Evolutionary conservation across 2,329 filamentous ascomycete genomes (phyloP).

Genomic region (Arthrinium phaeospermum): DNA sequence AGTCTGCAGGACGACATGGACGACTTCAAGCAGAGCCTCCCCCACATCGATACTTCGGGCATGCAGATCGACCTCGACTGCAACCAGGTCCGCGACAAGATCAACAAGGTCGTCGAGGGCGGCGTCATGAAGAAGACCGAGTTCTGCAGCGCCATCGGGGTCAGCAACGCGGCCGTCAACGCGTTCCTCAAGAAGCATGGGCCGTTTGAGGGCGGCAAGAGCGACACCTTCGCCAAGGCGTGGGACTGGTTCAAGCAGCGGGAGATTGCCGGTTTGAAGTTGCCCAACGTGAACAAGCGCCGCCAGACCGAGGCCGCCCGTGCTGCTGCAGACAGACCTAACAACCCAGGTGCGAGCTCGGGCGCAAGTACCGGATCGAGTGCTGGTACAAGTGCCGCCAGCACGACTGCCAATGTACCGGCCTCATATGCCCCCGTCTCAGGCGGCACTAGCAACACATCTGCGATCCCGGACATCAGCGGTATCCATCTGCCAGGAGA

Average conservation of each 20-base stretch:
- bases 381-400: background rate
- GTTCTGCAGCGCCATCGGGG: constrained; percentile 29
- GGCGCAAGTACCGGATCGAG: background rate
- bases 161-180: constrained; percentile 25
- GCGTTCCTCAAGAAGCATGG: constrained; percentile 29
- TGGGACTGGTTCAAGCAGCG: constrained; percentile 34
- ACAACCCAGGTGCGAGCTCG: background rate
- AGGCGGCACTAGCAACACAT: background rate
- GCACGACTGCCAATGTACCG: background rate
- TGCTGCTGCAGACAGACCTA: background rate
- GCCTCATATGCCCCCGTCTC: background rate
- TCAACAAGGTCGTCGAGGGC: constrained; percentile 32
- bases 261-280: constrained; percentile 30
- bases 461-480: constrained; percentile 41
- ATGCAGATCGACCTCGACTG: constrained; percentile 21
- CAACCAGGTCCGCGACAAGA: constrained; percentile 29
- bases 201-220: constrained; percentile 26
- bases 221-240: constrained; percentile 25
- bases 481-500: constrained; percentile 50
- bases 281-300: constrained; percentile 34
- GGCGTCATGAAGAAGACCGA: constrained; percentile 34
- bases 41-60: background rate
- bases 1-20: background rate
- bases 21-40: background rate
- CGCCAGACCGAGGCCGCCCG: constrained; percentile 23